Base-by-base conservation (phyloP, 2,329 filamentous ascomycete species). In the Myotisia sp. region DNA sequence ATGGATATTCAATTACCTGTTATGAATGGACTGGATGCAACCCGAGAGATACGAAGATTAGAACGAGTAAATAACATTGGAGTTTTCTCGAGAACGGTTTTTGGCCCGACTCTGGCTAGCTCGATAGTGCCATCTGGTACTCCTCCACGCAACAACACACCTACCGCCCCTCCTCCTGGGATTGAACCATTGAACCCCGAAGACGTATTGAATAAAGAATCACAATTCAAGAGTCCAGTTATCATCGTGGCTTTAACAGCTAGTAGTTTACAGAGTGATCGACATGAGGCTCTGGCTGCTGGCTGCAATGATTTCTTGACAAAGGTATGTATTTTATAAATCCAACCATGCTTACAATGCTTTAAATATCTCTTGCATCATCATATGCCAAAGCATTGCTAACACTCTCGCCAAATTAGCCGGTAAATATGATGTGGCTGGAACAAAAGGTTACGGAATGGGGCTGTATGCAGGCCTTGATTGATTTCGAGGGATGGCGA, bases 401-500 rank as follows among this genome's bases (percentile, higher is more conserved):
- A 35, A 12, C 22, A 30, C 9, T 42, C n/a, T n/a, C n/a, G 8
- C 20, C 7, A 30, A n/a, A 23, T 27, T 51, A 93, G 83, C 90
- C 90, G 13, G 87, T 98, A 46, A 92, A 92, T 55, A 94, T 94
- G 52, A 80, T 92, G 39, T 98, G 87, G 86, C 72, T 98, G 17
- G 84, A 94, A 56, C 76, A 87, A 38, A 98, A 98, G 58, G 86
- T 95, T 47, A 94, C 92, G 62, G 90, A 98, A 66, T 98, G 90
- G 90, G 90, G 90, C 37, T 95, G 90, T 64, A 98, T 98, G 90
- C 90, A 95, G 63, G 90, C 90, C 6, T 70, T 98, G 16, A 95
- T 98, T 50, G 90, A 98, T 62, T 95, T 90, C 54, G 87, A 95
- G 54, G 90, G 90, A 41, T 98, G 90, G 90, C 74, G 86, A 36